phyloP scores from a whole-genome alignment of 345 rosid genomes.

The Eutrema heterophyllum region DNA sequence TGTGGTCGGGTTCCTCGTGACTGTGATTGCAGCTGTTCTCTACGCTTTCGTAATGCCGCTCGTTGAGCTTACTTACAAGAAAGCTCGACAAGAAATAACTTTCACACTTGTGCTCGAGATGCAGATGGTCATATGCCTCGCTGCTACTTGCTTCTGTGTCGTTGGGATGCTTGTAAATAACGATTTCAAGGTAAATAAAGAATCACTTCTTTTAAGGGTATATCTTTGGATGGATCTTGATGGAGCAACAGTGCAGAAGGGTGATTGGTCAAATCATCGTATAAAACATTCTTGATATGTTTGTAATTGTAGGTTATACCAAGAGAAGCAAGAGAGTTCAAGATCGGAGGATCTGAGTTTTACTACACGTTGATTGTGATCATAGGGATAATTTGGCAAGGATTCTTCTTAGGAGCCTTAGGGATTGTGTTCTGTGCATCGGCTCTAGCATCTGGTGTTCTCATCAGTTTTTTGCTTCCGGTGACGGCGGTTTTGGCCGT shows the following conservation, averaged over 20 bases:
- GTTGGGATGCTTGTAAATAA: slow-evolving; percentile 55
- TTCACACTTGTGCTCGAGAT: slow-evolving; percentile 64
- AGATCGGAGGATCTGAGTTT: slow-evolving; percentile 36
- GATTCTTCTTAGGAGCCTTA: slow-evolving; percentile 51
- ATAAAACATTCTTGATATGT: background rate
- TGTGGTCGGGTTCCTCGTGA: slow-evolving; percentile 48
- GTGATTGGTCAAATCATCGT: background rate
- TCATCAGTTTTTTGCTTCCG: slow-evolving; percentile 50
- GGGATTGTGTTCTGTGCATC: slow-evolving; percentile 59
- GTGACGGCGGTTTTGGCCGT: slow-evolving; percentile 62
- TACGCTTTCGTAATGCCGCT: slow-evolving; percentile 65
- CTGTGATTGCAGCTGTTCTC: slow-evolving; percentile 47
- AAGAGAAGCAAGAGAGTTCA: slow-evolving; percentile 52
- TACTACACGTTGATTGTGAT: slow-evolving; percentile 42
- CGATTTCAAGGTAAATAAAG: slow-evolving; percentile 50
- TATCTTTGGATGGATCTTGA: background rate
- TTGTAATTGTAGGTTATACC: slow-evolving; percentile 48
- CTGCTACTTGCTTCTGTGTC: slow-evolving; percentile 52
- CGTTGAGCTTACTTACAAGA: slow-evolving; percentile 58
- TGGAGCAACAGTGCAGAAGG: background rate
- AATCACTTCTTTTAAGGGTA: background rate
- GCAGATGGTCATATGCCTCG: slow-evolving; percentile 53
- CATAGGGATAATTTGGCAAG: slow-evolving; percentile 42
- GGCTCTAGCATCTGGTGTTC: slow-evolving; percentile 49
- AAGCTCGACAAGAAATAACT: slow-evolving; percentile 46